Evolutionary conservation across 2,329 filamentous ascomycete genomes (phyloP), one percentile per base, ranked within the genome.

Genomic region (Cercospora sesami): DNA sequence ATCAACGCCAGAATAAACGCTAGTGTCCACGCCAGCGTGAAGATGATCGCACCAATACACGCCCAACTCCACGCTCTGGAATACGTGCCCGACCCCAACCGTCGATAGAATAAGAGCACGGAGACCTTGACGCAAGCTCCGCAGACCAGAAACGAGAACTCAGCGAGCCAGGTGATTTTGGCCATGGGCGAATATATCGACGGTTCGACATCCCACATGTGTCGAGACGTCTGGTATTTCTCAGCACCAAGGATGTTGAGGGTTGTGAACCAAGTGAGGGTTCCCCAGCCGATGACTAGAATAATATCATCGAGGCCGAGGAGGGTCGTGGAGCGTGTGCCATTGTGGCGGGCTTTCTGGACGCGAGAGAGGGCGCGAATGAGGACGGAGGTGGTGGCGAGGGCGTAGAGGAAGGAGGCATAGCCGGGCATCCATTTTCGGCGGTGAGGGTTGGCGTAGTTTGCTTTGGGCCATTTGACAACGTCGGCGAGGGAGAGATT

Each of bases 101-200:
- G 78, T 3, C 79, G 79, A 69, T 83, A 83, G 71, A 83, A 82
- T 21, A 75, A 68, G 4, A 80, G 73, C 1, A 80, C 75, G 0
- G 79, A 80, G 16, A 79, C 71, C 64, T 80, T 80, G 42, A 75
- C 78, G 31, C 74, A 73, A 23, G 74, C 75, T 7, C 73, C 75
- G 60, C 73, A 76, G 23, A 78, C 16, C 12, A 79, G 63, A 63
- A 79, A 80, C 1, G 75, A 68, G 14, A 74, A 67, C 69, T 80
- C 75, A 36, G 74, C 76, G 12, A 80, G 66, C 75, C 76, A 80
- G 63, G 73, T 71, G 4, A 76, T 70, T 69, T 77, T 67, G 2
- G 74, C 75, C 21, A 73, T 67, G 12, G 64, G 33, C 39, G 73
- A 70, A n/a, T 71, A 69, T 53, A 68, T 59, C 12, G 64, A 28